Percentiles rank a stretch among this genome's conserved stretches.
phyloP scores from a whole-genome alignment of 345 rosid species.

The Hibiscus syriacus region DNA sequence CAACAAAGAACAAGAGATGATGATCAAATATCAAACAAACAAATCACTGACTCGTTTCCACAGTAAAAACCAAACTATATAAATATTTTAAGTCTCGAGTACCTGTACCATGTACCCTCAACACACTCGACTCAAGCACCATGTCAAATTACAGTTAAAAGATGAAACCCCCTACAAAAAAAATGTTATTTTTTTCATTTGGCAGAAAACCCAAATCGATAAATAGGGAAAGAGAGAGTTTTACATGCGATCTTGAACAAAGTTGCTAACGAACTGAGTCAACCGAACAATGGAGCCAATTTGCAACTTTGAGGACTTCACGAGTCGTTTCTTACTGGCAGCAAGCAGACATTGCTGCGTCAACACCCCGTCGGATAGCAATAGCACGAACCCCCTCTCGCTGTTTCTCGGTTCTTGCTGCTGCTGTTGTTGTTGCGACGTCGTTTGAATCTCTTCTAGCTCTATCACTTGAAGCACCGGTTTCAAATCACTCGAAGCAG shows the following conservation, averaged over 20 bases:
- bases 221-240: not conserved
- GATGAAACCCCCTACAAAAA: too few relatives aligned
- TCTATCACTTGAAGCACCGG: too few relatives aligned
- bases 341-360: constrained; percentile 67
- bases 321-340: constrained; percentile 41
- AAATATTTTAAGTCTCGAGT: too few relatives aligned
- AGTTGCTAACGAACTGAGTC: constrained; percentile 43
- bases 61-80: not conserved
- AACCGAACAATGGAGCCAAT: constrained; percentile 51
- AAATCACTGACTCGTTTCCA: not conserved
- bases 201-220: not conserved
- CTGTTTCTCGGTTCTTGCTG: constrained; percentile 11
- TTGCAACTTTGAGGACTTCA: constrained; percentile 38
- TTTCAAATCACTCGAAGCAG: constrained; percentile 37
- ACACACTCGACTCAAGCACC: too few relatives aligned
- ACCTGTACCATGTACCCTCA: too few relatives aligned
- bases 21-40: not conserved
- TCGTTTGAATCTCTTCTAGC: constrained; percentile 1
- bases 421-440: constrained; percentile 15
- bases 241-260: constrained; percentile 58
- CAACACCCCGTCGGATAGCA: constrained; percentile 57
- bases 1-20: not conserved
- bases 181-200: not conserved
- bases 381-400: constrained; percentile 38
- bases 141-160: too few relatives aligned